Evolutionary conservation across 1,284 basidiomycete species (phyloP).

Genomic region (Austroboletus niveus): DNA sequence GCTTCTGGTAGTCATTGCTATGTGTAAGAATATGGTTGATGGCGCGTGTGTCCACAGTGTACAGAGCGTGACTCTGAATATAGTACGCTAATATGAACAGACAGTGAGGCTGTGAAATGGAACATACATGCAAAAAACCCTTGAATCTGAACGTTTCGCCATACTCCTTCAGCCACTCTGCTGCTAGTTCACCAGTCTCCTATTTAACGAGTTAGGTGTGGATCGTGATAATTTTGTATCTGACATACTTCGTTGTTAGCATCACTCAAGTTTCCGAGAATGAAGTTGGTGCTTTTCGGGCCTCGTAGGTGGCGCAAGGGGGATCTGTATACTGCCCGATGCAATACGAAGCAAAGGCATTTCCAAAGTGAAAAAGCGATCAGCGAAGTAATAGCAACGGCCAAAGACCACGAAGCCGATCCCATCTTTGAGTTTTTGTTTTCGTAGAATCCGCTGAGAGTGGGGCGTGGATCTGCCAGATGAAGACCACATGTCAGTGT

Average conservation of each 20-base stretch:
- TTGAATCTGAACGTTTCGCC: conserved; percentile 51
- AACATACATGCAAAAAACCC: conserved; percentile 45
- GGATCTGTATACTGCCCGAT: conserved; percentile 29
- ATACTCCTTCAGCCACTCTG: conserved; percentile 54
- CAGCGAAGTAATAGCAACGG: background rate
- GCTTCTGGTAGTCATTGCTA: background rate
- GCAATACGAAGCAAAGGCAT: background rate
- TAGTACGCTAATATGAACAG: background rate
- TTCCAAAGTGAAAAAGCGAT: background rate
- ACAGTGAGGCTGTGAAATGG: too few relatives aligned
- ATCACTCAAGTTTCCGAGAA: conserved; percentile 55
- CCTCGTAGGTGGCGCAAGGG: conserved; percentile 49
- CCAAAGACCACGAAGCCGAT: background rate
- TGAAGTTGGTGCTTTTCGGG: conserved; percentile 44
- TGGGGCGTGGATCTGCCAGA: too few relatives aligned
- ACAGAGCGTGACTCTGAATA: background rate
- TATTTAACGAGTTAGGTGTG: background rate
- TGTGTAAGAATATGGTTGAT: background rate
- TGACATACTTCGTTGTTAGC: conserved; percentile 40
- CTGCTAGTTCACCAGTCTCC: conserved; percentile 42
- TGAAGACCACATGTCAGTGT: too few relatives aligned
- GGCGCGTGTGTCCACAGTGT: conserved; percentile 3
- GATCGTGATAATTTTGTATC: background rate
- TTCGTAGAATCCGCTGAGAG: too few relatives aligned
- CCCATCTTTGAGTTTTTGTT: too few relatives aligned